phyloP scores from a whole-genome alignment of 2,329 filamentous ascomycete genomes.

The Fusarium miscanthi region DNA sequence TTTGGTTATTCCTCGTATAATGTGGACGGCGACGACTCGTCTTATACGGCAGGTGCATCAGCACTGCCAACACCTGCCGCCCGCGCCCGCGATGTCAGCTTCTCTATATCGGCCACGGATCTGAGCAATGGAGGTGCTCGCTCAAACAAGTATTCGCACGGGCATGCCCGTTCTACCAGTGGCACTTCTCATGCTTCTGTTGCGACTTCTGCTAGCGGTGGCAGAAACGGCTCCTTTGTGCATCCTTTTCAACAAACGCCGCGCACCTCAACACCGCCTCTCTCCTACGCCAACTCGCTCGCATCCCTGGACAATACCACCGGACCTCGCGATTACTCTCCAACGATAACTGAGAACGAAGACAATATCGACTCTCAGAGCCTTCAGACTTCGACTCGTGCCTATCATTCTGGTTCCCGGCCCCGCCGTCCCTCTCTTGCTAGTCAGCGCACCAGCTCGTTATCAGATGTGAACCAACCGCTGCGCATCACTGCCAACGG shows the following conservation, averaged over 20 bases:
- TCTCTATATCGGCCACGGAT: slow-evolving; percentile 55
- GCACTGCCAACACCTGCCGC: slow-evolving; percentile 37
- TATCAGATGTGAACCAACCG: slow-evolving; percentile 49
- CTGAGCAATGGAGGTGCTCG: slow-evolving; percentile 44
- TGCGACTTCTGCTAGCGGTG: slow-evolving; percentile 65
- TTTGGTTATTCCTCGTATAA: slow-evolving; percentile 46
- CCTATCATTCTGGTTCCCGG: slow-evolving; percentile 35
- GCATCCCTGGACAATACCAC: slow-evolving; percentile 60
- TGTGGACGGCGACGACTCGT: slow-evolving; percentile 44
- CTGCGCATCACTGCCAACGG: slow-evolving; percentile 43
- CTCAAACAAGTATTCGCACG: slow-evolving; percentile 62
- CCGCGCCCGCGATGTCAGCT: slow-evolving; percentile 57
- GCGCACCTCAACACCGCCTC: slow-evolving; percentile 68
- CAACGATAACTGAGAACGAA: slow-evolving; percentile 66
- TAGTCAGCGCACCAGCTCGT: slow-evolving; percentile 50
- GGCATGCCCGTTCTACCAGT: slow-evolving; percentile 69
- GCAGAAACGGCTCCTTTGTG: slow-evolving; percentile 64
- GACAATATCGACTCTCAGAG: slow-evolving; percentile 52
- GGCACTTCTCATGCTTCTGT: slow-evolving; percentile 68
- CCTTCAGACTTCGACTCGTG: slow-evolving; percentile 29
- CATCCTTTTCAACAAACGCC: slow-evolving; percentile 75
- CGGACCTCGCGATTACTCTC: slow-evolving; percentile 62
- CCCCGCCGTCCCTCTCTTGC: slow-evolving; percentile 49
- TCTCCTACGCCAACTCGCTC: slow-evolving; percentile 68
- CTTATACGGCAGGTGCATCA: slow-evolving; percentile 37